Evolutionary conservation across 2,329 filamentous ascomycete genomes (phyloP), one percentile per base, ranked within the genome.

Genomic region (Ilyonectria robusta): DNA sequence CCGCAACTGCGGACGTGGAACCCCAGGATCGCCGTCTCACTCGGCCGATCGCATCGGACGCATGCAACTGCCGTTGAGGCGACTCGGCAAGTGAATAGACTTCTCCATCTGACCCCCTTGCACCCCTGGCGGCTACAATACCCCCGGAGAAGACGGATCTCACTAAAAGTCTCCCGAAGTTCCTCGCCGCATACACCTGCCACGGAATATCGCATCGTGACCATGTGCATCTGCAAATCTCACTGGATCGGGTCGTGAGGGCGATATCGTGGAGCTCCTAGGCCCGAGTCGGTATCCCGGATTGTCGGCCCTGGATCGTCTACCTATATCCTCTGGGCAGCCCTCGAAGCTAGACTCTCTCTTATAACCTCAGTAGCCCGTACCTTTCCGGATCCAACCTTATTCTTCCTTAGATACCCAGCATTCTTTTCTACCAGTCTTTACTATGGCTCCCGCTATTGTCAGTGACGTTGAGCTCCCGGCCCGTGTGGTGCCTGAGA

Each of bases 401-500:
- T 29, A 10, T 46, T 46, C 13, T 17, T 54, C 33, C 17, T 23
- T 61, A 29, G 9, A 53, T 56, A 40, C 17, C n/a, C 35, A 35
- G 5, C 42, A 40, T 46, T 57, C n/a, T 21, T 56, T 48, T 8
- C 19, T 4, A 33, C 15, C 11, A 55, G 11, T 55, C 7, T 31
- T 51, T 21, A 66, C 19, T 55, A 77, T 77, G 76, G 66, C 75
- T 59, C 74, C 77, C 40, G 70, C 73, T 68, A 71, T 78, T 59
- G 69, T 78, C 26, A 73, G 70, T 65, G 77, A 78, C 54, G 72
- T 77, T 55, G 74, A 78, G 51, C 72, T 79, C 37, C 77, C 70
- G 26, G 65, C 73, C 50, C 50, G 50, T 33, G 67, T 66, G 17
- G 69, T 77, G 40, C 78, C 79, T 9, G 77, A 80, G 54, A 76